These are phyloP conservation scores for Diplotaxis tenuifolia DNA, from an alignment of 345 rosid species.

Conservation along the genomic window DNA sequence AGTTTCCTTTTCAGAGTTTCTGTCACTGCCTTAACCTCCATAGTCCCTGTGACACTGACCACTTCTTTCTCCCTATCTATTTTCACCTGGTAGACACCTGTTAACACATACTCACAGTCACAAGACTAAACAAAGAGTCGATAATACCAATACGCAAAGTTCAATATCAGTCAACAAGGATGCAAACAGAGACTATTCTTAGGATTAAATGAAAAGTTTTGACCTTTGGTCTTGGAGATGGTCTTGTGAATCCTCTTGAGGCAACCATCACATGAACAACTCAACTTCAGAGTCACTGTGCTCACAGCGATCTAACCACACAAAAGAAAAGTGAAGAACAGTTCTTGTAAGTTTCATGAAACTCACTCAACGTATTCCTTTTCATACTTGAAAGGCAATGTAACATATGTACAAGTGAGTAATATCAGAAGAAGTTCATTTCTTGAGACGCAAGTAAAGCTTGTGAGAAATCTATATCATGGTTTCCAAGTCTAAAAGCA, in stretches of 20 bases:
- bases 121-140: too few relatives aligned
- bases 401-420: neutral
- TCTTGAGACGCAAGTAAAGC: conserved; percentile 11
- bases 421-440: neutral
- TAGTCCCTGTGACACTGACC: conserved; percentile 67
- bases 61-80: conserved; percentile 60
- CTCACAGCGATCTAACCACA: conserved; percentile 44
- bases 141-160: neutral
- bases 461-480: neutral
- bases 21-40: conserved; percentile 59
- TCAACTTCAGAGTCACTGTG: conserved; percentile 63
- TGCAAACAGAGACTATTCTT: neutral
- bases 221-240: conserved; percentile 58
- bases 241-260: conserved; percentile 54
- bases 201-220: neutral
- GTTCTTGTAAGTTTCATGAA: too few relatives aligned
- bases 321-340: neutral
- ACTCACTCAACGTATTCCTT: too few relatives aligned
- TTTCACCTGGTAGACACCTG: conserved; percentile 54
- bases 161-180: neutral
- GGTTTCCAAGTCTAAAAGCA: neutral
- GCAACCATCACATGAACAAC: conserved; percentile 75
- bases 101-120: too few relatives aligned
- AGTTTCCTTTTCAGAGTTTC: conserved; percentile 53
- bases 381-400: too few relatives aligned